A percentile compares a stretch with the other conserved stretches of the same genome.
Conservation (phyloP, 169 alveolate species). For the Eimeria brunetti region DNA sequence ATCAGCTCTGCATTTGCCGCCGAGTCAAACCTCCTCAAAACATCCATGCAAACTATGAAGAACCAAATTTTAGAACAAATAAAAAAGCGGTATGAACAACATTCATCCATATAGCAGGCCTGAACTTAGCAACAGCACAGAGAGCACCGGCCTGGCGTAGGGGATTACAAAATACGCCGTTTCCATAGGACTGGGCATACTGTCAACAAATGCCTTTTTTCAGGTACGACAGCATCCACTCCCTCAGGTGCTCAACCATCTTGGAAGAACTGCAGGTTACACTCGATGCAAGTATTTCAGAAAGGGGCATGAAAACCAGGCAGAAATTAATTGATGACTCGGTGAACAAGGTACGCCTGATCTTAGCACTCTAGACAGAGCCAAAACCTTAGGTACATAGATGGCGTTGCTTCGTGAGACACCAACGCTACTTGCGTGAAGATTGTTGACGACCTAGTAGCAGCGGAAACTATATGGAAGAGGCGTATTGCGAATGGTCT, state of each 20-base stretch:
- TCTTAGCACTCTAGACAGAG: background rate
- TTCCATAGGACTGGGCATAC: background rate
- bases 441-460: background rate
- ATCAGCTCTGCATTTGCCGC: conserved; percentile 14
- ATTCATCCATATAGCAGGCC: background rate
- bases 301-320: conserved; percentile 3
- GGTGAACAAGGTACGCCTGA: conserved; percentile 22
- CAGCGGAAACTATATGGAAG: background rate
- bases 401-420: background rate
- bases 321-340: conserved; percentile 59
- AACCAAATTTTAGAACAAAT: conserved; percentile 28
- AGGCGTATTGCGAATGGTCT: background rate
- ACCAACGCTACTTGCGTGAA: background rate
- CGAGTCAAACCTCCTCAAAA: conserved; percentile 29
- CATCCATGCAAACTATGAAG: conserved; percentile 59
- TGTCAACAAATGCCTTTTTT: background rate
- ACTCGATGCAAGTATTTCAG: conserved; percentile 52
- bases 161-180: background rate
- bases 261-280: conserved; percentile 50
- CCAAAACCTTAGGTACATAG: background rate
- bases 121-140: background rate
- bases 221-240: conserved; percentile 32
- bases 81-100: conserved; percentile 12
- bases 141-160: background rate
- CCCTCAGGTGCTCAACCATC: conserved; percentile 13